These are phyloP conservation scores for Pseudogymnoascus sp. DNA, from an alignment of 2,329 filamentous ascomycete genomes.

Conservation along the genomic window DNA sequence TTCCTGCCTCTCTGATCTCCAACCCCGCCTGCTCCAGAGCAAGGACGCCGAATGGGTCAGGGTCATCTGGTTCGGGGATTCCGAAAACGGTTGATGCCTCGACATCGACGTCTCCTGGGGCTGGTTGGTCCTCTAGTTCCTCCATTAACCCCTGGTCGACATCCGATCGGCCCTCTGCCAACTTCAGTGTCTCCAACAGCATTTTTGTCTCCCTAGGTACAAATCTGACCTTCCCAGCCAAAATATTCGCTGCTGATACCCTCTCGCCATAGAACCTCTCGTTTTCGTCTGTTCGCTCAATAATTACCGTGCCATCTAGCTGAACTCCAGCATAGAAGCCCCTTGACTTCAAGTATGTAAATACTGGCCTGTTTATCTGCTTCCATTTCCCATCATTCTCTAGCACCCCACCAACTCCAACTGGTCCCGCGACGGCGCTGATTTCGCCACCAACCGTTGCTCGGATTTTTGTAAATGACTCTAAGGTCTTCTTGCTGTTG, in stretches of 20 bases:
- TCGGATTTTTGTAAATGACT: conserved; percentile 72
- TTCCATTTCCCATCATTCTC: conserved; percentile 34
- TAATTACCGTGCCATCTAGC: conserved; percentile 78
- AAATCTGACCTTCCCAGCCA: conserved; percentile 32
- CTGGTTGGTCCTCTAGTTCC: conserved; percentile 53
- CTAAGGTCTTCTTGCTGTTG: conserved; percentile 75
- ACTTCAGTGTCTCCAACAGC: conserved; percentile 66
- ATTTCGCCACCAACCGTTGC: conserved; percentile 79
- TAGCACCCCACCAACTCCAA: conserved; percentile 61
- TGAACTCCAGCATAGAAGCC: conserved; percentile 84
- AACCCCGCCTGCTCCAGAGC: conserved; percentile 86
- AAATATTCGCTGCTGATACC: conserved; percentile 54
- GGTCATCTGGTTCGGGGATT: conserved; percentile 69
- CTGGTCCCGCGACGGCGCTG: conserved; percentile 66
- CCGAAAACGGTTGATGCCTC: conserved; percentile 55
- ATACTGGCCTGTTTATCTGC: conserved; percentile 63
- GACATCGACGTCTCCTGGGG: conserved; percentile 67
- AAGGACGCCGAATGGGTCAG: conserved; percentile 84
- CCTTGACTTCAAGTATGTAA: conserved; percentile 81
- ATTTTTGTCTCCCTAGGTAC: conserved; percentile 35
- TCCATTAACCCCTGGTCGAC: conserved; percentile 63
- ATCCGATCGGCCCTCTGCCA: conserved; percentile 74
- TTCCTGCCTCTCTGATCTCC: conserved; percentile 85
- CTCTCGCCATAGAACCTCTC: conserved; percentile 71
- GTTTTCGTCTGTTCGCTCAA: conserved; percentile 83